phyloP scores from a whole-genome alignment of 352 stramenopile genomes.

The Blastocystis hominis region DNA sequence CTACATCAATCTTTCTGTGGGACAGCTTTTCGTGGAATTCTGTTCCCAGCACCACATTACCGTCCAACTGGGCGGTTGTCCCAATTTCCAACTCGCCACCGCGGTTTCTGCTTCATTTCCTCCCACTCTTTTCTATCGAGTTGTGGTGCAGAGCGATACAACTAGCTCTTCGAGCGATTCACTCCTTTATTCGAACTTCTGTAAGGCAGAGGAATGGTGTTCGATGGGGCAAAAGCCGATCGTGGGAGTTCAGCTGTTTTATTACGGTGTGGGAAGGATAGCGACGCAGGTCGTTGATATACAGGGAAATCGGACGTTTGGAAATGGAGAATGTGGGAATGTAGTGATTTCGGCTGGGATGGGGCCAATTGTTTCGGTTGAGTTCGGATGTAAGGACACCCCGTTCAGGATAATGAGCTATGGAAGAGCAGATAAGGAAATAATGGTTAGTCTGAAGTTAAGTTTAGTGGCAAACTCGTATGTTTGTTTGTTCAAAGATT shows the following conservation, averaged over 20 bases:
- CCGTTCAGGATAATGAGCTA: not conserved
- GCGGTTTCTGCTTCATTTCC: not conserved
- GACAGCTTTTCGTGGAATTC: not conserved
- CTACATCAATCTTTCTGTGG: constrained; percentile 10
- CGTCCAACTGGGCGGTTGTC: not conserved
- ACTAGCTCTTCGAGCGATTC: not conserved
- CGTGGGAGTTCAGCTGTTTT: constrained; percentile 35
- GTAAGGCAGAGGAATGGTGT: not conserved
- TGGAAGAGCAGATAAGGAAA: not conserved
- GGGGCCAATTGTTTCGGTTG: not conserved
- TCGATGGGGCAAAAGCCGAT: not conserved
- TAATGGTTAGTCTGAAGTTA: not conserved
- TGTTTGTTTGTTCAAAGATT: constrained; percentile 17
- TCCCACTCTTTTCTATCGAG: not conserved
- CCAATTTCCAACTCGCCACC: not conserved
- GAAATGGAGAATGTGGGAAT: not conserved
- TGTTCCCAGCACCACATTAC: not conserved
- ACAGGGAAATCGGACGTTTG: not conserved
- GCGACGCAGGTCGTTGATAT: not conserved
- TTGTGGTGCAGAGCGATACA: not conserved
- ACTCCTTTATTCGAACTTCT: not conserved
- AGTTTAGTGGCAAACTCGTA: constrained; percentile 16
- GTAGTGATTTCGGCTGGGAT: not conserved
- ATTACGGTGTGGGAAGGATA: constrained; percentile 13
- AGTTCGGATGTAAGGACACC: not conserved